These are phyloP conservation scores for Verticillium albo-atrum DNA, from an alignment of 2,329 filamentous ascomycete species.

Conservation along the genomic window DNA sequence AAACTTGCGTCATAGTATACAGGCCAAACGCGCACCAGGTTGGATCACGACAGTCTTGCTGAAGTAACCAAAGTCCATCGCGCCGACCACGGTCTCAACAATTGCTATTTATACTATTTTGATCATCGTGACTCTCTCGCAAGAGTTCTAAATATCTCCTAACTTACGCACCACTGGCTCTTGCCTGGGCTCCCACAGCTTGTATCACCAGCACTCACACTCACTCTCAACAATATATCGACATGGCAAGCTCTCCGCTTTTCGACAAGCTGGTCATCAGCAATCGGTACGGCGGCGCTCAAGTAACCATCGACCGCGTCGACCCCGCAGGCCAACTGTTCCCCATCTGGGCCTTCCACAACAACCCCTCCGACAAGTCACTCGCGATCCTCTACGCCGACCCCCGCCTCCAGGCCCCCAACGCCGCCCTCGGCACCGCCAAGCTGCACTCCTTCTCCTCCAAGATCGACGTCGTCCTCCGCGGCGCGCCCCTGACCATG, in stretches of 20 bases:
- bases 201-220: too few relatives aligned
- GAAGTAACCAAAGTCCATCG: too few relatives aligned
- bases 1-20: too few relatives aligned
- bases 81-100: too few relatives aligned
- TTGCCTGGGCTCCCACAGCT: too few relatives aligned
- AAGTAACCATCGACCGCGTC: constrained; percentile 2
- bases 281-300: background rate
- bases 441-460: constrained; percentile 1
- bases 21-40: too few relatives aligned
- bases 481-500: background rate
- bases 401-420: background rate
- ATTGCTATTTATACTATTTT: too few relatives aligned
- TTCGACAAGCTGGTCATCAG: constrained; percentile 1
- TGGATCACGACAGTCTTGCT: too few relatives aligned
- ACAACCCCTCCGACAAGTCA: background rate
- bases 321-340: background rate
- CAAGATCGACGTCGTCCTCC: background rate
- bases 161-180: too few relatives aligned
- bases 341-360: constrained; percentile 1
- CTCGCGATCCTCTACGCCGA: background rate
- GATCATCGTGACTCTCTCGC: too few relatives aligned
- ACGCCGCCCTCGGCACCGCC: background rate
- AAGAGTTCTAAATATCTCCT: too few relatives aligned
- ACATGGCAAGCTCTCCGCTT: background rate
- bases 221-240: too few relatives aligned